Conservation (phyloP, 805 yeast species). For the Debaryomyces hansenii region DNA sequence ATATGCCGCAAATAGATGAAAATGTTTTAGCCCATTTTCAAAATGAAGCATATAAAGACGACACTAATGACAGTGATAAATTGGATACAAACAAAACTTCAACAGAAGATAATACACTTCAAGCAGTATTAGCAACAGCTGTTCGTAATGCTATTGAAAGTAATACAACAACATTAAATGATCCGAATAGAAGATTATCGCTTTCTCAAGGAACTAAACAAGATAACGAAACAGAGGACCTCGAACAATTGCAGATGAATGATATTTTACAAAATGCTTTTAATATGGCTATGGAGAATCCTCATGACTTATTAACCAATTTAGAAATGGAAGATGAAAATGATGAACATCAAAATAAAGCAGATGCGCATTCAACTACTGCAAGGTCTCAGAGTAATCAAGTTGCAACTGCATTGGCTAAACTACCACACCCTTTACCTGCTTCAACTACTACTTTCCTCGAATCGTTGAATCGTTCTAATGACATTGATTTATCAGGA, state of each 20-base stretch:
- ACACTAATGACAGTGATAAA: constrained; percentile 2
- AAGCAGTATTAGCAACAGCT: constrained; percentile 55
- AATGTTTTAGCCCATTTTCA: constrained; percentile 37
- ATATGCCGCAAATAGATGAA: constrained; percentile 36
- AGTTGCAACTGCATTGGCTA: constrained; percentile 8
- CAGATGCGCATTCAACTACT: not conserved
- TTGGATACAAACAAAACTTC: not conserved
- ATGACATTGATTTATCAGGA: constrained; percentile 10
- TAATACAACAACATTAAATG: constrained; percentile 3
- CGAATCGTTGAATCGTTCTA: constrained; percentile 14
- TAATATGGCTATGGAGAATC: constrained; percentile 72
- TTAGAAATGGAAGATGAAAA: constrained; percentile 27
- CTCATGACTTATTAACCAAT: constrained; percentile 43
- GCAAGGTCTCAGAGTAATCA: constrained; percentile 1
- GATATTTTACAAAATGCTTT: constrained; percentile 77
- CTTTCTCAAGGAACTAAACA: not conserved
- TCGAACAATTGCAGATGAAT: constrained; percentile 59
- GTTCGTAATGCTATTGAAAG: constrained; percentile 46
- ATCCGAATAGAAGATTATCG: not conserved
- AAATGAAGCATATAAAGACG: constrained; percentile 29
- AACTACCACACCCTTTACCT: constrained; percentile 8
- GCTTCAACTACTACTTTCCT: constrained; percentile 13
- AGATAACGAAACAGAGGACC: constrained; percentile 37
- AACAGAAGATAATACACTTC: constrained; percentile 24
- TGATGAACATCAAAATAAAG: not conserved